These are phyloP conservation scores for Pseudogymnoascus sp. DNA, from an alignment of 2,329 filamentous ascomycete species.

Conservation along the genomic window DNA sequence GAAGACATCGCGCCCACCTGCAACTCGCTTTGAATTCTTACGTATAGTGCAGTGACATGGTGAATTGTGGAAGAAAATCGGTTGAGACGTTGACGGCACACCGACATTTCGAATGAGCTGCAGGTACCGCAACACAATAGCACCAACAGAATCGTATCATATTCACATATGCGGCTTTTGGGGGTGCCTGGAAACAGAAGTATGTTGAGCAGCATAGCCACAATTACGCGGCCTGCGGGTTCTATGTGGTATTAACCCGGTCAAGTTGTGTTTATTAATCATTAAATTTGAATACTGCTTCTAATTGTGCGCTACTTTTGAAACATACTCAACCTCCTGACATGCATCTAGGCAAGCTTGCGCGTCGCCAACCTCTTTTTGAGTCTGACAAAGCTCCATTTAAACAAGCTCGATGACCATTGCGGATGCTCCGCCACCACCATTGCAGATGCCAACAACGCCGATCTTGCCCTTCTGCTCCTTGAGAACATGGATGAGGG, in stretches of 20 bases:
- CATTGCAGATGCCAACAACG: slow-evolving; percentile 94
- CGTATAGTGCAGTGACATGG: neutral
- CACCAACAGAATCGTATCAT: neutral
- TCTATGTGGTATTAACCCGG: neutral
- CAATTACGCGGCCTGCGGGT: neutral
- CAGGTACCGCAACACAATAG: neutral
- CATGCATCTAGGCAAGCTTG: slow-evolving; percentile 1
- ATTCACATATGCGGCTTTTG: neutral
- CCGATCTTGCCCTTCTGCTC: slow-evolving; percentile 93
- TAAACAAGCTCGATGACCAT: slow-evolving; percentile 68
- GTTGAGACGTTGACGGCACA: neutral
- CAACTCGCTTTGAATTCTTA: neutral
- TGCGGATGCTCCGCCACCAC: slow-evolving; percentile 89
- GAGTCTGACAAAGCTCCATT: neutral
- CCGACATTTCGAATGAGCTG: neutral
- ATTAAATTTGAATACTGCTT: slow-evolving; percentile 9
- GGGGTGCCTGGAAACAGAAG: neutral
- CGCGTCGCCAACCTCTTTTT: neutral
- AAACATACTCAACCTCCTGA: slow-evolving; percentile 3
- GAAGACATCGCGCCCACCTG: slow-evolving; percentile 6
- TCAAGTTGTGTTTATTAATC: slow-evolving; percentile 5
- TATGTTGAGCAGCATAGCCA: slow-evolving; percentile 1
- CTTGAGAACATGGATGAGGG: slow-evolving; percentile 78
- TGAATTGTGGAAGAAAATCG: neutral
- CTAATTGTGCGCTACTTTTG: slow-evolving; percentile 10